phyloP scores from a whole-genome alignment of 306 rosid species.

The Heteromeles arbutifolia region DNA sequence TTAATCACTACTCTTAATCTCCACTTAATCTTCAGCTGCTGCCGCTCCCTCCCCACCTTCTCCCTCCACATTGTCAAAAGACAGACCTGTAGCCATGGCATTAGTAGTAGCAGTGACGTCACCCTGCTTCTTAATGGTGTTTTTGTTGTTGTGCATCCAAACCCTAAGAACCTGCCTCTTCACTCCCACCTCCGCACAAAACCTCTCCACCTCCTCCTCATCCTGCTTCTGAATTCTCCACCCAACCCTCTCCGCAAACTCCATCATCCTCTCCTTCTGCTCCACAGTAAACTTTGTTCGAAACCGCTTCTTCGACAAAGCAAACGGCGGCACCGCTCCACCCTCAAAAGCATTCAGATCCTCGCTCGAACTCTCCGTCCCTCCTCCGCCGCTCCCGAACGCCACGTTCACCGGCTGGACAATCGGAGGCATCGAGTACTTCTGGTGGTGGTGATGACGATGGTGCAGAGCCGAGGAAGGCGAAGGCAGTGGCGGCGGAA shows the following conservation, averaged over 20 bases:
- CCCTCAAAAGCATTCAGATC: conserved; percentile 37
- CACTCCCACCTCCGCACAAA: conserved; percentile 43
- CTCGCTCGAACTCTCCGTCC: conserved; percentile 43
- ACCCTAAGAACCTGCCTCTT: conserved; percentile 45
- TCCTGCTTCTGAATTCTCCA: conserved; percentile 53
- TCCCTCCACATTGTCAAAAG: conserved; percentile 2
- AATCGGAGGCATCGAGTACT: conserved; percentile 29
- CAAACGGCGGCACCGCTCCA: conserved; percentile 12
- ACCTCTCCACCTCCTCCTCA: conserved; percentile 37
- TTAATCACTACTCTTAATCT: not conserved
- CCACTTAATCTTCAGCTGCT: not conserved
- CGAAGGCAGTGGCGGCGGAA: conserved; percentile 33
- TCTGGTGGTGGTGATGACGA: conserved; percentile 25
- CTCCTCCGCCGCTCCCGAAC: conserved; percentile 24
- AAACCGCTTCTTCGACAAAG: conserved; percentile 34
- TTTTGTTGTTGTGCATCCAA: conserved; percentile 58
- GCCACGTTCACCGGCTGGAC: conserved; percentile 52
- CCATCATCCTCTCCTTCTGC: conserved; percentile 43
- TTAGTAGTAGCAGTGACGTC: not conserved
- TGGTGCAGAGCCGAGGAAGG: conserved; percentile 19
- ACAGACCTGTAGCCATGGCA: not conserved
- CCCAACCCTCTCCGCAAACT: conserved; percentile 43
- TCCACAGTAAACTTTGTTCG: conserved; percentile 44
- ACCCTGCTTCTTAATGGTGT: conserved; percentile 19
- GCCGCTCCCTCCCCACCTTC: not conserved